phyloP scores from a whole-genome alignment of 129 eudicot genomes.

The Scalesia atractyloides region DNA sequence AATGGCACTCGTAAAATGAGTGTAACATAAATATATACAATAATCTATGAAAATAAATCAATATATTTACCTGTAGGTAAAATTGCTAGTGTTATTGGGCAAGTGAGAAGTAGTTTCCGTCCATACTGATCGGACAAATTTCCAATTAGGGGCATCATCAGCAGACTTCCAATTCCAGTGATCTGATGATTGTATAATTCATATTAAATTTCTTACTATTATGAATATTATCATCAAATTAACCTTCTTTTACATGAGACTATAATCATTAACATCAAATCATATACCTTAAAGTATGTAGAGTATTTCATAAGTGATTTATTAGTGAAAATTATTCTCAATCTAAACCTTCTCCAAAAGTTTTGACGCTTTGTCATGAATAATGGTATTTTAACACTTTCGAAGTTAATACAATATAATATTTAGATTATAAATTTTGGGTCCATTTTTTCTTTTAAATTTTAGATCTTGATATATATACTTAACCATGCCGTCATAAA shows the following conservation, averaged over 20 bases:
- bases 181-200: slow-evolving; percentile 12
- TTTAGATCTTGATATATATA: not conserved
- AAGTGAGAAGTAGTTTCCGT: slow-evolving; percentile 35
- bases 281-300: not conserved
- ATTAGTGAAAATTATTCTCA: no score
- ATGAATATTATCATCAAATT: not conserved
- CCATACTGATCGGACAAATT: slow-evolving; percentile 42
- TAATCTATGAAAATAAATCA: not conserved
- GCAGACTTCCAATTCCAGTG: slow-evolving; percentile 30
- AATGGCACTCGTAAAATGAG: not conserved
- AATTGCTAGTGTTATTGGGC: slow-evolving; percentile 33
- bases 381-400: no score
- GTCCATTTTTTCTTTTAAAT: no score
- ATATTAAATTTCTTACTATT: not conserved
- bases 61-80: slow-evolving; percentile 33
- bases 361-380: no score
- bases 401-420: no score
- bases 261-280: not conserved
- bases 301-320: not conserved
- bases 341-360: no score
- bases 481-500: not conserved
- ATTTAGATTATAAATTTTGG: no score
- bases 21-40: not conserved
- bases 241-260: not conserved
- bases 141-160: slow-evolving; percentile 44